phyloP scores from a whole-genome alignment of 768 basidiomycete genomes.

The Psilocybe subaeruginosa region DNA sequence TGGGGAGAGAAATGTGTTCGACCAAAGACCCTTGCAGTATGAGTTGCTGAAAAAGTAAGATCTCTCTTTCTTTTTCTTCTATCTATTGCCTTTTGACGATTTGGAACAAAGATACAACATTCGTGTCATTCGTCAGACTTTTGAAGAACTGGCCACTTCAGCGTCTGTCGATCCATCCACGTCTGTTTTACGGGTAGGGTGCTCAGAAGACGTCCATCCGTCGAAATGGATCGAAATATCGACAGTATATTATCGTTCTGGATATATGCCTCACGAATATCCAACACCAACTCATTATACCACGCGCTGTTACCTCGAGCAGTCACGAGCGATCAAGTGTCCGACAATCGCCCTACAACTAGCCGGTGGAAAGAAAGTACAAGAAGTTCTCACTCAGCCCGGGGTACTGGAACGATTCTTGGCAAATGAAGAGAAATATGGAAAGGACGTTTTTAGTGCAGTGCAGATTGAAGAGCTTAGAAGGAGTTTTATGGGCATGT shows the following conservation, averaged over 20 bases:
- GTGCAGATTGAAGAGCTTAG: slow-evolving; percentile 57
- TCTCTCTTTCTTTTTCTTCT: background rate
- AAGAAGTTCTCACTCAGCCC: slow-evolving; percentile 79
- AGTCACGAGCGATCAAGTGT: slow-evolving; percentile 88
- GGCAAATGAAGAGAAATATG: slow-evolving; percentile 38
- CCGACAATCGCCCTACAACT: slow-evolving; percentile 89
- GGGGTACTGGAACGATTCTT: slow-evolving; percentile 80
- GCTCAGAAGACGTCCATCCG: slow-evolving; percentile 34
- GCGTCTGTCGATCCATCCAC: slow-evolving; percentile 55
- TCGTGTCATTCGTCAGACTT: slow-evolving; percentile 73
- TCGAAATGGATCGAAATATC: slow-evolving; percentile 67
- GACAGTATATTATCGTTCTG: slow-evolving; percentile 89
- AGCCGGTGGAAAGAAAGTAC: slow-evolving; percentile 96
- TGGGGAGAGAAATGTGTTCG: slow-evolving; percentile 92
- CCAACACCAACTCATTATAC: slow-evolving; percentile 64
- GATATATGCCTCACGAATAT: slow-evolving; percentile 85
- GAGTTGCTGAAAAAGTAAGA: slow-evolving; percentile 78
- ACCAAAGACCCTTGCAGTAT: slow-evolving; percentile 89
- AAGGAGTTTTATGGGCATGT: slow-evolving; percentile 89
- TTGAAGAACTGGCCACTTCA: slow-evolving; percentile 65
- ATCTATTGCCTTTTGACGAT: background rate
- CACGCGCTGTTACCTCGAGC: slow-evolving; percentile 79
- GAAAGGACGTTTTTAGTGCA: slow-evolving; percentile 30
- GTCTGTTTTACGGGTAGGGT: slow-evolving; percentile 44
- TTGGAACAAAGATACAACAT: slow-evolving; percentile 64